phyloP scores from a whole-genome alignment of 768 basidiomycete species.

The Hirschioporus abietinus region DNA sequence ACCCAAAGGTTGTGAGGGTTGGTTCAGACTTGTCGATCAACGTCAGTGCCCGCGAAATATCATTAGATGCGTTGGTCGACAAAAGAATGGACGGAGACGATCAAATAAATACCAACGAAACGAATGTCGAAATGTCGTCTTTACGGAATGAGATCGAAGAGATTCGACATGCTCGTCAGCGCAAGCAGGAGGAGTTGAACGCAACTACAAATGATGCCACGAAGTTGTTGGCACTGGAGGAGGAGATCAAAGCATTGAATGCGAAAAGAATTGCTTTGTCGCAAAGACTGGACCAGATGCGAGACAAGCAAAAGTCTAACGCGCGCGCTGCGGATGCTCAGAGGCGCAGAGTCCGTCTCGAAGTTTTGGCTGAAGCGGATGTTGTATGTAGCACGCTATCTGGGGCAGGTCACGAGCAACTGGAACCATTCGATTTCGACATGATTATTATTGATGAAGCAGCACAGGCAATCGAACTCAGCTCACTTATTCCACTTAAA shows the following conservation, averaged over 20 bases:
- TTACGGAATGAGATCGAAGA: constrained; percentile 66
- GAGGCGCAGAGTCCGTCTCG: constrained; percentile 63
- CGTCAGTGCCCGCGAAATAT: constrained; percentile 75
- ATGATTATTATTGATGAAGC: constrained; percentile 98
- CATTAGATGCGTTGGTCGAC: constrained; percentile 83
- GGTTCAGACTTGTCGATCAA: constrained; percentile 75
- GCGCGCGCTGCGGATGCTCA: constrained; percentile 77
- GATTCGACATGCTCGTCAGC: constrained; percentile 52
- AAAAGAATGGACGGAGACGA: constrained; percentile 51
- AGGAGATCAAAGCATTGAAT: constrained; percentile 65
- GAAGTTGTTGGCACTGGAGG: constrained; percentile 51
- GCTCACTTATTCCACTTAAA: constrained; percentile 91
- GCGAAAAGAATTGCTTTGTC: constrained; percentile 57
- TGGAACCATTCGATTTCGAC: constrained; percentile 84
- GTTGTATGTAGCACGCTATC: constrained; percentile 93
- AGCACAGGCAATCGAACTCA: constrained; percentile 93
- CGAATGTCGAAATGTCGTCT: constrained; percentile 48
- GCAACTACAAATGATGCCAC: constrained; percentile 51
- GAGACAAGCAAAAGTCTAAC: constrained; percentile 80
- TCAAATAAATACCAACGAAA: constrained; percentile 40
- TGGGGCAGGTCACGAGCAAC: constrained; percentile 84
- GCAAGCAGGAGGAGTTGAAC: constrained; percentile 58
- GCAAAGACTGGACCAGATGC: constrained; percentile 66
- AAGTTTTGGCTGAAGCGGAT: constrained; percentile 84
- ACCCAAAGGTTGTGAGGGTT: constrained; percentile 84